Evolutionary conservation across 768 basidiomycete genomes (phyloP).

Genomic region (Hericium rajendrae): DNA sequence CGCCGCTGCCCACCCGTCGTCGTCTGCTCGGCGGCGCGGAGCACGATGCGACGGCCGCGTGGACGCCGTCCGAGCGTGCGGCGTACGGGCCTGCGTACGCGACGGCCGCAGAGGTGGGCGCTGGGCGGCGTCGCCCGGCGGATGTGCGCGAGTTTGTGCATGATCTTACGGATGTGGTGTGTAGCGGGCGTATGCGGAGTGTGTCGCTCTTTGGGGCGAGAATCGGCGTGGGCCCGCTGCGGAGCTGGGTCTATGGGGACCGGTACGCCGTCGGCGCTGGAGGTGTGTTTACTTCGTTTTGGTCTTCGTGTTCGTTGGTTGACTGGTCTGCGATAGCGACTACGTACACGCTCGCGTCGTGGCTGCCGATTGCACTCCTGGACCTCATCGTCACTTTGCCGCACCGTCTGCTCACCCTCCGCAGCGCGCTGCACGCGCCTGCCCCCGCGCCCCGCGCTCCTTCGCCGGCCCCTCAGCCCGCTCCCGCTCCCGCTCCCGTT

Average conservation of each 20-base stretch:
- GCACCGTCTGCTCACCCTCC: conserved; percentile 48
- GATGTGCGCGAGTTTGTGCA: conserved; percentile 50
- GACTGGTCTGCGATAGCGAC: no score
- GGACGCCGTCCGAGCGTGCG: conserved; percentile 66
- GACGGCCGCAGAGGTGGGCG: conserved; percentile 33
- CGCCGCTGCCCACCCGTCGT: conserved; percentile 15
- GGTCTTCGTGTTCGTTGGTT: background rate
- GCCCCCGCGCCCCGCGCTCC: conserved; percentile 25
- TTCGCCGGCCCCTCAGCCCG: conserved; percentile 15
- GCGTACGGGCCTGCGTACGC: conserved; percentile 66
- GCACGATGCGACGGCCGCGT: conserved; percentile 43
- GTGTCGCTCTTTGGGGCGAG: conserved; percentile 35
- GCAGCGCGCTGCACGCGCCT: conserved; percentile 48
- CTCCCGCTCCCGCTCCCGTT: conserved; percentile 3
- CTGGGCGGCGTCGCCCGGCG: conserved; percentile 42
- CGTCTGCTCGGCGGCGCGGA: conserved; percentile 21
- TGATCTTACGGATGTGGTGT: conserved; percentile 49
- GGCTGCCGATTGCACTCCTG: conserved; percentile 55
- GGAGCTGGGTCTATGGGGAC: conserved; percentile 55
- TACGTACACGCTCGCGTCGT: conserved; percentile 62
- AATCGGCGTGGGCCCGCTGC: conserved; percentile 36
- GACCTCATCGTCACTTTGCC: conserved; percentile 62
- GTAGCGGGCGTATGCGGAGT: conserved; percentile 38
- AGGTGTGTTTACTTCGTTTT: conserved; percentile 38
- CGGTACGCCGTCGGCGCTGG: conserved; percentile 71